These are phyloP conservation scores for Knoxia roxburghii DNA, from an alignment of 257 asterid genomes.

Conservation along the genomic window DNA sequence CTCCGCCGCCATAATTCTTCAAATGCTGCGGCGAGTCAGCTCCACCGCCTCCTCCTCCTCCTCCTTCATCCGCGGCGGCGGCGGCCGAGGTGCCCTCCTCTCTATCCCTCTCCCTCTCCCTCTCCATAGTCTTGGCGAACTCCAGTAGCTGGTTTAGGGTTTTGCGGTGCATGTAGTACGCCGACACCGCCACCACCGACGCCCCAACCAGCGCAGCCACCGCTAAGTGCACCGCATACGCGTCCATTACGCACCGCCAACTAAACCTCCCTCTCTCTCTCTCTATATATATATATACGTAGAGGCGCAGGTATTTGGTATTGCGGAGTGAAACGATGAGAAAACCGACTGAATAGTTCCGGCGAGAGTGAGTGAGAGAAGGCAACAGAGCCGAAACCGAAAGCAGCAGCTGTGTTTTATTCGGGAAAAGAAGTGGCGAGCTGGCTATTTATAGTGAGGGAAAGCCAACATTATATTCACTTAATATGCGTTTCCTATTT, in stretches of 20 bases:
- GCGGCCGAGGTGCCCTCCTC: background rate
- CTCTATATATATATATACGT: too few species aligned
- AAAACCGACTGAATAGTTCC: slow-evolving; percentile 39
- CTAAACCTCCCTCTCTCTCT: background rate
- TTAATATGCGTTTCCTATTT: slow-evolving; percentile 31
- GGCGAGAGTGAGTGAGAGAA: background rate
- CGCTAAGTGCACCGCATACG: slow-evolving; percentile 71
- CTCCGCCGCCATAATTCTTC: slow-evolving; percentile 33
- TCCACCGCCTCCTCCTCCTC: slow-evolving; percentile 29
- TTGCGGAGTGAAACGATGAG: slow-evolving; percentile 1
- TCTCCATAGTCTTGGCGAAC: slow-evolving; percentile 72
- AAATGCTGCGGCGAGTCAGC: slow-evolving; percentile 43
- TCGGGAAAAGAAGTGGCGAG: slow-evolving; percentile 21
- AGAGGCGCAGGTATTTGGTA: background rate
- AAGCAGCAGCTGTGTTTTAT: slow-evolving; percentile 10
- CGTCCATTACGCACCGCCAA: slow-evolving; percentile 41
- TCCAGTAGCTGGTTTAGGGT: slow-evolving; percentile 77
- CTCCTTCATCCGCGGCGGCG: slow-evolving; percentile 22
- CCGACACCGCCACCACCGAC: slow-evolving; percentile 84
- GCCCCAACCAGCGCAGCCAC: slow-evolving; percentile 96
- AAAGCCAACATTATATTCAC: slow-evolving; percentile 32
- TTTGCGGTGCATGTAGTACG: slow-evolving; percentile 83
- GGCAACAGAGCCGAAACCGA: background rate
- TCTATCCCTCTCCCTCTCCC: slow-evolving; percentile 34
- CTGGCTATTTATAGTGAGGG: slow-evolving; percentile 37